These are phyloP conservation scores for Trametes polyzona DNA, from an alignment of 1,284 basidiomycete species.

Conservation along the genomic window DNA sequence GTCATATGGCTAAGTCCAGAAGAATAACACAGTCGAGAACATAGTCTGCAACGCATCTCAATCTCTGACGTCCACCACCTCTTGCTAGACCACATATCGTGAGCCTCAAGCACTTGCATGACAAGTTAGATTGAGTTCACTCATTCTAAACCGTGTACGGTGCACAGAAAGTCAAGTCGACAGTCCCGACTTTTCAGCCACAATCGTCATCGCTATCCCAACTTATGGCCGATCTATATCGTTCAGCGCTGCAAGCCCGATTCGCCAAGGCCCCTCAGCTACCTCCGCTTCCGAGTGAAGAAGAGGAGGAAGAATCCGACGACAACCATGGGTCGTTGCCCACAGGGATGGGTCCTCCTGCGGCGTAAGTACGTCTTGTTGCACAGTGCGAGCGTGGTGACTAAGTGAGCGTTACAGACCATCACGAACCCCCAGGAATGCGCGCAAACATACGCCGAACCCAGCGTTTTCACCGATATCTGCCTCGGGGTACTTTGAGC, in stretches of 20 bases:
- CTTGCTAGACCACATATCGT: too few species aligned
- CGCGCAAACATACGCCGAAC: constrained; percentile 47
- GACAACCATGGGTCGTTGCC: constrained; percentile 67
- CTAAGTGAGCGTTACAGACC: constrained; percentile 10
- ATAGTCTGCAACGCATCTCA: background rate
- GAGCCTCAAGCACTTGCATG: too few species aligned
- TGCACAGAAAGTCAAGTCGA: too few species aligned
- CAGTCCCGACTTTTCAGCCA: background rate
- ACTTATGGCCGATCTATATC: constrained; percentile 71
- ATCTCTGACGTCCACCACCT: too few species aligned
- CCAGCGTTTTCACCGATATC: constrained; percentile 74
- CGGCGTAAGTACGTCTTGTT: constrained; percentile 50
- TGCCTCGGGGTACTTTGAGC: constrained; percentile 72
- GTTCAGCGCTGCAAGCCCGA: constrained; percentile 69
- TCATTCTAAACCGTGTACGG: too few species aligned
- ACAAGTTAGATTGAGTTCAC: too few species aligned
- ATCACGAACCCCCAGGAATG: constrained; percentile 20
- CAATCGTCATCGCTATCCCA: background rate
- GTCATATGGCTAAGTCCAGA: background rate
- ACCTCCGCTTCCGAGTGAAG: constrained; percentile 51
- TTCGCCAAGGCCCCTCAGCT: constrained; percentile 67
- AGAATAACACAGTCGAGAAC: background rate
- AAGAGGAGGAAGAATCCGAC: constrained; percentile 63
- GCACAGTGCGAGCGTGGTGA: background rate
- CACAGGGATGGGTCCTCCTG: constrained; percentile 59